Evolutionary conservation across 2,329 filamentous ascomycete genomes (phyloP).

Genomic region (Helicocarpus griseus): DNA sequence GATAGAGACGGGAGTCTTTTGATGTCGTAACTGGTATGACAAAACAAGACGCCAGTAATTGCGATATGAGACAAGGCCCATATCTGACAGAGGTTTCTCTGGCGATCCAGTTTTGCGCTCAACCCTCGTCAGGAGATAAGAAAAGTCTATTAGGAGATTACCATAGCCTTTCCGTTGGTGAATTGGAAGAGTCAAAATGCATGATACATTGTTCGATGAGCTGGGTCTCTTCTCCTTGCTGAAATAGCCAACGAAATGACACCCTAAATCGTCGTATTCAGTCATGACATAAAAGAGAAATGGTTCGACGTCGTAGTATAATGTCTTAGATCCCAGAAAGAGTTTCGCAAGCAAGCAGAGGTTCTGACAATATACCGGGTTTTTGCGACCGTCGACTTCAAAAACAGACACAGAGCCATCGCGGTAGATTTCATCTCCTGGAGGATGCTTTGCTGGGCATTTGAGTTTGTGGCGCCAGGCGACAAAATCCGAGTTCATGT

Average conservation of each 20-base stretch:
- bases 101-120: slow-evolving; percentile 92
- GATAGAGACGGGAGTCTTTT: slow-evolving; percentile 48
- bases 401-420: slow-evolving; percentile 93
- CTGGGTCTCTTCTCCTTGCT: slow-evolving; percentile 95
- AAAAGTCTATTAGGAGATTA: slow-evolving; percentile 94
- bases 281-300: slow-evolving; percentile 99
- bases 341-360: slow-evolving; percentile 90
- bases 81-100: slow-evolving; percentile 94
- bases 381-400: slow-evolving; percentile 89
- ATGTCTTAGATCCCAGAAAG: slow-evolving; percentile 94
- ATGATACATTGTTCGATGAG: slow-evolving; percentile 94
- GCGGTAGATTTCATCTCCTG: slow-evolving; percentile 95
- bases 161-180: slow-evolving; percentile 97
- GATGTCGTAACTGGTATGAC: slow-evolving; percentile 68
- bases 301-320: slow-evolving; percentile 99
- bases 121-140: slow-evolving; percentile 85
- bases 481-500: slow-evolving; percentile 98
- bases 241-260: slow-evolving; percentile 97
- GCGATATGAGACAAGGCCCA: slow-evolving; percentile 93
- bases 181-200: slow-evolving; percentile 89
- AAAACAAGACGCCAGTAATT: slow-evolving; percentile 93
- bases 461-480: slow-evolving; percentile 97
- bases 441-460: slow-evolving; percentile 91
- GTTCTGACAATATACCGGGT: slow-evolving; percentile 94
- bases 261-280: slow-evolving; percentile 75